Evolutionary conservation across 2,329 filamentous ascomycete genomes (phyloP).

Genomic region (Sporothrix globosa): DNA sequence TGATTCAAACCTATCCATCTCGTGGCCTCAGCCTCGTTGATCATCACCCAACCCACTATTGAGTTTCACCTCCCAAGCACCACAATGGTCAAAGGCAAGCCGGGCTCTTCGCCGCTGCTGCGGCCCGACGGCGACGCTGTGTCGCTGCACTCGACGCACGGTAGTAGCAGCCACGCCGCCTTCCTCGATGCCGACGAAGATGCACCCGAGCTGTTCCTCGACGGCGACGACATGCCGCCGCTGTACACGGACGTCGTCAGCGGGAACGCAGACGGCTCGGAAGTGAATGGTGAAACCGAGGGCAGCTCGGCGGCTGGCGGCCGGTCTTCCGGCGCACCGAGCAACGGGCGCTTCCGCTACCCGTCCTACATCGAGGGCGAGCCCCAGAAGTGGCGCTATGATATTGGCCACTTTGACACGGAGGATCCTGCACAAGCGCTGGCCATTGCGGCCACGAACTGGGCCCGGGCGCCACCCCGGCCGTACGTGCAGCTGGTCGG

Average conservation of each 20-base stretch:
- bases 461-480: conserved; percentile 56
- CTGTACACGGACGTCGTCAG: conserved; percentile 49
- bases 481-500: conserved; percentile 58
- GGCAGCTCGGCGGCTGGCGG: too few relatives aligned
- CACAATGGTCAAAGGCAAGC: conserved; percentile 28
- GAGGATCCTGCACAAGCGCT: conserved; percentile 17
- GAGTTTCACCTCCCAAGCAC: background rate
- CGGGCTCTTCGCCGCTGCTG: conserved; percentile 28
- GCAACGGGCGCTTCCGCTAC: background rate
- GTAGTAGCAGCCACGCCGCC: conserved; percentile 13
- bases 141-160: conserved; percentile 41
- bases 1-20: too few relatives aligned
- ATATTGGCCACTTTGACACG: background rate
- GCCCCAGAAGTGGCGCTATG: conserved; percentile 27
- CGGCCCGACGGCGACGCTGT: conserved; percentile 39
- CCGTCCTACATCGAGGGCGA: background rate
- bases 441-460: conserved; percentile 34
- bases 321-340: conserved; percentile 36
- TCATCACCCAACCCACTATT: background rate
- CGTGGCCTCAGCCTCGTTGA: background rate
- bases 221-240: conserved; percentile 52
- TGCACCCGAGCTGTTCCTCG: conserved; percentile 42
- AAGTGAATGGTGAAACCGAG: conserved; percentile 39
- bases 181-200: conserved; percentile 39
- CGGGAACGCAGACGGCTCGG: conserved; percentile 31